A percentile compares a stretch with the other conserved stretches of the same genome.
These are phyloP conservation scores for Lasiodiplodia hormozganensis DNA, from an alignment of 2,329 filamentous ascomycete species.

Conservation along the genomic window DNA sequence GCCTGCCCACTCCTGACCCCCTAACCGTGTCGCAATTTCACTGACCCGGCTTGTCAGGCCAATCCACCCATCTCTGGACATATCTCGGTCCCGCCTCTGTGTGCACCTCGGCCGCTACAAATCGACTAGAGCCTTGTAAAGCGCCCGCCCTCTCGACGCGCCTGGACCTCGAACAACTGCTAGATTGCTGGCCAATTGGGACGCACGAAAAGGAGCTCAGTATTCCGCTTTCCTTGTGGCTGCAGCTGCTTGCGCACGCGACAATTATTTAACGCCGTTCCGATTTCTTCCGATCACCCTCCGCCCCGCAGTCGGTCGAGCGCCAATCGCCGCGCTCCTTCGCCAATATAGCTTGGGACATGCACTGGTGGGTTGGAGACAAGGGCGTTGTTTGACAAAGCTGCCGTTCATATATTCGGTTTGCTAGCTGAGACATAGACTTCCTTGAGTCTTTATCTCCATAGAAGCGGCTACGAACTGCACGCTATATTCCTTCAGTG, in stretches of 20 bases:
- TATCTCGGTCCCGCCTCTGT: constrained; percentile 15
- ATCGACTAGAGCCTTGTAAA: not conserved
- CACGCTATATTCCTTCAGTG: constrained; percentile 3
- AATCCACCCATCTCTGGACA: constrained; percentile 13
- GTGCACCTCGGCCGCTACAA: not conserved
- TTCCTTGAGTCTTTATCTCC: not conserved
- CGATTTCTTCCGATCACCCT: constrained; percentile 23
- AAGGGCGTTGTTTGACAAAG: constrained; percentile 26
- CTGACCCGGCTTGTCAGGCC: constrained; percentile 18
- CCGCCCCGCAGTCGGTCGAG: constrained; percentile 18
- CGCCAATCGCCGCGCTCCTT: constrained; percentile 25
- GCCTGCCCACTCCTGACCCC: constrained; percentile 25
- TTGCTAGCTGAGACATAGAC: constrained; percentile 15
- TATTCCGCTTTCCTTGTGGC: constrained; percentile 3
- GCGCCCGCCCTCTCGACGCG: not conserved
- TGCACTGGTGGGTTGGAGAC: constrained; percentile 27
- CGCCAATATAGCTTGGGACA: constrained; percentile 27
- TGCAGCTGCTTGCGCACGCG: constrained; percentile 21
- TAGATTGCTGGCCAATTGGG: constrained; percentile 7
- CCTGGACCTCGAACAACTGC: not conserved
- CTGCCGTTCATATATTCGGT: not conserved
- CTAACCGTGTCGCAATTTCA: not conserved
- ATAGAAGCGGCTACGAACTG: constrained; percentile 9
- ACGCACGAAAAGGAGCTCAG: not conserved
- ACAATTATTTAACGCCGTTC: constrained; percentile 12